Conservation (phyloP, 495 filamentous ascomycete species). For the Aspergillus homomorphus region DNA sequence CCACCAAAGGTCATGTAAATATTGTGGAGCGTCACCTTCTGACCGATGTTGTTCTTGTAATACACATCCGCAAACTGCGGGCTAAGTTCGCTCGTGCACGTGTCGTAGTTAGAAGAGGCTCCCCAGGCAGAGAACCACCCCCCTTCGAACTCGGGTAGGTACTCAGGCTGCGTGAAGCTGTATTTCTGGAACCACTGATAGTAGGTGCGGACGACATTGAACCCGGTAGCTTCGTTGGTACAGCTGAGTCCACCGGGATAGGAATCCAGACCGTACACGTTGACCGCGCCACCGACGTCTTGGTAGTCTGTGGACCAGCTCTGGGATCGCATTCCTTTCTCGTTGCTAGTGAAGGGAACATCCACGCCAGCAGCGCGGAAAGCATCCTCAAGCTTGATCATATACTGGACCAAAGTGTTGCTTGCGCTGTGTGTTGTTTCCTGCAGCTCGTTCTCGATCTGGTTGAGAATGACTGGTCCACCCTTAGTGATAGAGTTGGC, state of each 20-base stretch:
- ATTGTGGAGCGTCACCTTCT: constrained; percentile 46
- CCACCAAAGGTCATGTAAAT: constrained; percentile 56
- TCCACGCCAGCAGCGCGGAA: constrained; percentile 47
- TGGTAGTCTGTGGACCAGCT: constrained; percentile 57
- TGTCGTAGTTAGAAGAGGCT: constrained; percentile 44
- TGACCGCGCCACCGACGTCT: constrained; percentile 52
- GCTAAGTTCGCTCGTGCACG: constrained; percentile 31
- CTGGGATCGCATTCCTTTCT: constrained; percentile 47
- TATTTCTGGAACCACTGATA: constrained; percentile 58
- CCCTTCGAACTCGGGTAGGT: constrained; percentile 52
- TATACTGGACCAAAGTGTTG: constrained; percentile 11
- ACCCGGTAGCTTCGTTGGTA: constrained; percentile 47
- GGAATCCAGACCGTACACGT: constrained; percentile 54
- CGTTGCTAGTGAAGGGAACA: constrained; percentile 52
- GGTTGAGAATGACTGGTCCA: constrained; percentile 51
- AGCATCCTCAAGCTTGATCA: constrained; percentile 47
- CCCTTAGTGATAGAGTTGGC: constrained; percentile 50
- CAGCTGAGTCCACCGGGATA: constrained; percentile 56
- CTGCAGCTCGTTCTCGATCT: constrained; percentile 52
- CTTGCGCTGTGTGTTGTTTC: neutral
- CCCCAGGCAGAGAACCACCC: constrained; percentile 55
- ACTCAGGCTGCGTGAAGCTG: constrained; percentile 51
- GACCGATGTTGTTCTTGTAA: constrained; percentile 56
- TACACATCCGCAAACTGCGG: constrained; percentile 45
- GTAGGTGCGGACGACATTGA: constrained; percentile 50